Conservation (phyloP, 257 asterid species). For the Nicotiana undulata region DNA sequence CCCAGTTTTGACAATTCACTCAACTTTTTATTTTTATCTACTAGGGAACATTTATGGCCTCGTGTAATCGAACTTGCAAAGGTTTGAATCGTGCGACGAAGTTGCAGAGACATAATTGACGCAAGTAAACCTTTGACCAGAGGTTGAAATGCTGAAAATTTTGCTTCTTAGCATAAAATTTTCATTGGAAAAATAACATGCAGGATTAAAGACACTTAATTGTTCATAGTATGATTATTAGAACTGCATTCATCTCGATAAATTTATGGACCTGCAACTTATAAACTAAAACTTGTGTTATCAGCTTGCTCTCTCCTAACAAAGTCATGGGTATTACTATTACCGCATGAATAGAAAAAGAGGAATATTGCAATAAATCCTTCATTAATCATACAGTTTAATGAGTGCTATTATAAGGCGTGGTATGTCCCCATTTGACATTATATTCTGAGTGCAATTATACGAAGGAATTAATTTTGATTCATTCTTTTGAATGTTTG, state of each 20-base stretch:
- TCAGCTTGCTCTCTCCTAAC: neutral
- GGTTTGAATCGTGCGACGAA: slow-evolving; percentile 4
- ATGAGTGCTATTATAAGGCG: too few species aligned
- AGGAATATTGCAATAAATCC: neutral
- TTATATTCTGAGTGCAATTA: neutral
- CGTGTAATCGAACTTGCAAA: neutral
- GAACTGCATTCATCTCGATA: neutral
- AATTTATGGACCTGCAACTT: neutral
- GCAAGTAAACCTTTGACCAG: neutral
- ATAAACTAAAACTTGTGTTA: neutral
- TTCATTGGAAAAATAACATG: neutral
- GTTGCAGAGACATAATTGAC: neutral
- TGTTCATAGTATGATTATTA: neutral
- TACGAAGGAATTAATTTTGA: too few species aligned
- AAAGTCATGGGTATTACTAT: neutral
- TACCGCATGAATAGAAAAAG: neutral
- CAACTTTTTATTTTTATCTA: slow-evolving; percentile 31
- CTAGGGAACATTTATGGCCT: slow-evolving; percentile 10
- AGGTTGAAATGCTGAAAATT: neutral
- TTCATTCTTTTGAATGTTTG: neutral
- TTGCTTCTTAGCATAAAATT: neutral
- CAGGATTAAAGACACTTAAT: neutral
- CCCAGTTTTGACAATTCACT: slow-evolving; percentile 27
- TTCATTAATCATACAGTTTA: neutral
- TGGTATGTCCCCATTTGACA: neutral